A percentile compares a stretch with the other conserved stretches of the same genome.
phyloP scores from a whole-genome alignment of 352 stramenopile species.

The Globisporangium cystogenes region DNA sequence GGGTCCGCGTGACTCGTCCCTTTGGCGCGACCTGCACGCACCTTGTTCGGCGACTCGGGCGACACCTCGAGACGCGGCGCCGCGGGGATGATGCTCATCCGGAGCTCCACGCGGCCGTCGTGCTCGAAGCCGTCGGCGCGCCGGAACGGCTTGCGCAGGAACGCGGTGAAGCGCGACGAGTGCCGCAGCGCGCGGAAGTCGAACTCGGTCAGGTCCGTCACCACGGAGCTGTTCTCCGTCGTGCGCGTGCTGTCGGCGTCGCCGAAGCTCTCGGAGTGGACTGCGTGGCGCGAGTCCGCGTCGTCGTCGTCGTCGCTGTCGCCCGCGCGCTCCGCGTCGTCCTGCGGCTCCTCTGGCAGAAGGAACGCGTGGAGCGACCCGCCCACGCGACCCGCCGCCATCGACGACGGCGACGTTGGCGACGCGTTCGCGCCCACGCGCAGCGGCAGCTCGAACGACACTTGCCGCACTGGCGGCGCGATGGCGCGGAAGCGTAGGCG shows the following conservation, averaged over 20 bases:
- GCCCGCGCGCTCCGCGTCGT: constrained; percentile 52
- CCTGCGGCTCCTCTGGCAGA: constrained; percentile 27
- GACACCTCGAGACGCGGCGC: constrained; percentile 37
- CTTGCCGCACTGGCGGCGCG: constrained; percentile 13
- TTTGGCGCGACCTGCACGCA: constrained; percentile 9
- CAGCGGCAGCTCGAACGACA: constrained; percentile 1
- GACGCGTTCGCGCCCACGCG: constrained; percentile 4
- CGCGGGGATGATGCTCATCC: constrained; percentile 36
- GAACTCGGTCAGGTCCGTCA: constrained; percentile 49
- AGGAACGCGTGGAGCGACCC: constrained; percentile 27
- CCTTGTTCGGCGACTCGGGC: constrained; percentile 59
- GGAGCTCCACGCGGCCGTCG: constrained; percentile 24
- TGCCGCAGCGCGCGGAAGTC: constrained; percentile 43
- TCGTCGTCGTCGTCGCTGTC: constrained; percentile 47
- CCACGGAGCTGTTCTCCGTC: constrained; percentile 67
- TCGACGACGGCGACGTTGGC: not conserved
- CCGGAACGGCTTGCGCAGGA: constrained; percentile 67
- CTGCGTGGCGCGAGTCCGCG: constrained; percentile 57
- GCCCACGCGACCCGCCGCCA: not conserved
- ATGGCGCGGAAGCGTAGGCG: constrained; percentile 52
- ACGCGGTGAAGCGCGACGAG: constrained; percentile 54
- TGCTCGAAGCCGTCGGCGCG: constrained; percentile 46
- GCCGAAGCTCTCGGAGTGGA: constrained; percentile 74
- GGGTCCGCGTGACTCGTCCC: too few species aligned
- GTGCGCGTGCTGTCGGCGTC: constrained; percentile 64